phyloP scores from a whole-genome alignment of 2,329 filamentous ascomycete genomes.

The Cytospora paraplurivora region DNA sequence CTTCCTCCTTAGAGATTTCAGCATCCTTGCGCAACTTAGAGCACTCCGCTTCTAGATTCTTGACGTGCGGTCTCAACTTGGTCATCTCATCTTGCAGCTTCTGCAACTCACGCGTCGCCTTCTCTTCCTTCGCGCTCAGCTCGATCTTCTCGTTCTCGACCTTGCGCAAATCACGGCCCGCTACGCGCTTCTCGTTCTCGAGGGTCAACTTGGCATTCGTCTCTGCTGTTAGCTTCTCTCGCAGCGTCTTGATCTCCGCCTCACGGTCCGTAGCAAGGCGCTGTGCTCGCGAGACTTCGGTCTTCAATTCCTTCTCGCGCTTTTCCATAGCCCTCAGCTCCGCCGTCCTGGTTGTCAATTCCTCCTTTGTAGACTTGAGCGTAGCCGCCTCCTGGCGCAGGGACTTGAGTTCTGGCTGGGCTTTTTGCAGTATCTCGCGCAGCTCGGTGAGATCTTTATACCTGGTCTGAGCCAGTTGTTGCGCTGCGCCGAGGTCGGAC shows the following conservation, averaged over 20 bases:
- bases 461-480: constrained; percentile 81
- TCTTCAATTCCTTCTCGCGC: constrained; percentile 77
- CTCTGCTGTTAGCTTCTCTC: constrained; percentile 77
- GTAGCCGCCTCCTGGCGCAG: constrained; percentile 76
- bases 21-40: constrained; percentile 69
- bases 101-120: constrained; percentile 67
- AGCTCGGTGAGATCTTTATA: constrained; percentile 88
- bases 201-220: constrained; percentile 69
- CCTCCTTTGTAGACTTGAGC: constrained; percentile 74
- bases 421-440: constrained; percentile 76
- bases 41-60: constrained; percentile 73
- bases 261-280: constrained; percentile 74
- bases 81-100: constrained; percentile 72
- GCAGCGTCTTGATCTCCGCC: constrained; percentile 72
- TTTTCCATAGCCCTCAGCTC: constrained; percentile 78
- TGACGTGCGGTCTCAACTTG: constrained; percentile 63
- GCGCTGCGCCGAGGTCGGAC: constrained; percentile 80
- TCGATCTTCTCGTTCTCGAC: constrained; percentile 80
- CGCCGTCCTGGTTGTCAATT: constrained; percentile 59
- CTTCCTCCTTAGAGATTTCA: constrained; percentile 71
- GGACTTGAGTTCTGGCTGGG: constrained; percentile 80
- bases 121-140: constrained; percentile 72
- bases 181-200: constrained; percentile 76
- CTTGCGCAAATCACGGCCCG: constrained; percentile 75
- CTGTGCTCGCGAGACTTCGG: constrained; percentile 71